A percentile compares a stretch with the other conserved stretches of the same genome.
These are phyloP conservation scores for Helicostylum pulchrum DNA, from an alignment of 192 early-diverging fungal species.

Conservation along the genomic window DNA sequence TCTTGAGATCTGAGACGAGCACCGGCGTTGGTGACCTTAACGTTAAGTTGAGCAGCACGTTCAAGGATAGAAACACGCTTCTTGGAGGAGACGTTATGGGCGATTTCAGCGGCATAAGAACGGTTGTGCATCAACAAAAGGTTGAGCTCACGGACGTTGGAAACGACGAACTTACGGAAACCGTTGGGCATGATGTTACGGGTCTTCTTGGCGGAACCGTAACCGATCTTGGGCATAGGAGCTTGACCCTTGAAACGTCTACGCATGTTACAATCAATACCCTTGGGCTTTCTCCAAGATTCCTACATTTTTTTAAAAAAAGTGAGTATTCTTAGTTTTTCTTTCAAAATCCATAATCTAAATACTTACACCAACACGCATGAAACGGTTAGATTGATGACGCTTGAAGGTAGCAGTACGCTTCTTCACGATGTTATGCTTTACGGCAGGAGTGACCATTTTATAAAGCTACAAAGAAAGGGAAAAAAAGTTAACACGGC, in stretches of 20 bases:
- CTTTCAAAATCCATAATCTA: background rate
- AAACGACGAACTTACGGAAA: constrained; percentile 98
- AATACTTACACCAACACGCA: constrained; percentile 77
- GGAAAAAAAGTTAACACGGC: no score
- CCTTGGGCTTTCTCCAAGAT: constrained; percentile 99
- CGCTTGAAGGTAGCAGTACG: constrained; percentile 95
- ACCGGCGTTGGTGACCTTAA: constrained; percentile 94
- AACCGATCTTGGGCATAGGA: constrained; percentile 99
- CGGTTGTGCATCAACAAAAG: constrained; percentile 99
- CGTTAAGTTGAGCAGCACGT: constrained; percentile 92
- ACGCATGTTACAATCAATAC: constrained; percentile 99
- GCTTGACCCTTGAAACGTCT: constrained; percentile 97
- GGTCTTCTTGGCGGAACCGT: constrained; percentile 95
- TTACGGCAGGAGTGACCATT: constrained; percentile 94
- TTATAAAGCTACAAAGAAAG: constrained; percentile 25
- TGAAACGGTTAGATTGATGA: constrained; percentile 98
- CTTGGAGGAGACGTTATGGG: constrained; percentile 93
- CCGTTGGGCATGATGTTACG: constrained; percentile 96
- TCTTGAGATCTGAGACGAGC: constrained; percentile 79
- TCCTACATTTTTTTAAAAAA: constrained; percentile 47
- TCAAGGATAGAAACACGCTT: constrained; percentile 91
- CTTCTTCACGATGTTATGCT: constrained; percentile 99
- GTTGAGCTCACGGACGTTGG: constrained; percentile 91
- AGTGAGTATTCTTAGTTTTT: background rate
- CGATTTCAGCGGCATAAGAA: constrained; percentile 98